Evolutionary conservation across 306 rosid genomes (phyloP), one percentile per base, ranked within the genome.

Genomic region (Mimosa bimucronata): DNA sequence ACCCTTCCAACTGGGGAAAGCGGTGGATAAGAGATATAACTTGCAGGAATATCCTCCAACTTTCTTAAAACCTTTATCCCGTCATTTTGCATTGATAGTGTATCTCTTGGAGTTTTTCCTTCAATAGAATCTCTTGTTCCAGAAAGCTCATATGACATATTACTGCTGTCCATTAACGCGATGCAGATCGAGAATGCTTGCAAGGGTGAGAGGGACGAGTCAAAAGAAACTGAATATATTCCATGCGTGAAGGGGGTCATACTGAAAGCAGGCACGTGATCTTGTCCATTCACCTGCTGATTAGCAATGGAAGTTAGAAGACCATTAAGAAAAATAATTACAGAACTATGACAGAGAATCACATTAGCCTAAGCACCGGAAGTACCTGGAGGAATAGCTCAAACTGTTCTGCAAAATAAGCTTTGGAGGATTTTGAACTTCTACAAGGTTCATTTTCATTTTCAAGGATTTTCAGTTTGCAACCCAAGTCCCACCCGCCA

Each of bases 401-500:
- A 74, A 89, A 81, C 44, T 77, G 87, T 53, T 89, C 91, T 25
- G 85, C 77, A 34, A 80, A 73, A 85, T 70, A 41, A 75, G 82
- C 73, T 75, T 87, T 81, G 23, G 89, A 82, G 26, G 88, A 78
- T 79, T 80, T 86, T 77, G 88, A 77, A 69, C 73, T 87, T 79
- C 75, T 78, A 75, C 66, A 28, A 23, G 72, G 66, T 77, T 84
- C 86, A 76, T 87, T 83, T 73, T 76, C 83, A 66, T 87, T 91
- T 58, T 84, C 88, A 40, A 91, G 86, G 73, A 93, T 75, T 85
- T 83, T 83, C 26, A 95, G 92, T 80, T 89, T 89, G 90, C 99
- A 95, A 71, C 97, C 99, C 88, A 93, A 73, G 84, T 95, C 99
- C 99, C 99, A 95, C 82, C 99, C 99, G 40, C 98, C 99, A 87